Base-by-base conservation (phyloP, 495 filamentous ascomycete species). In the Alectoria sarmentosa region DNA sequence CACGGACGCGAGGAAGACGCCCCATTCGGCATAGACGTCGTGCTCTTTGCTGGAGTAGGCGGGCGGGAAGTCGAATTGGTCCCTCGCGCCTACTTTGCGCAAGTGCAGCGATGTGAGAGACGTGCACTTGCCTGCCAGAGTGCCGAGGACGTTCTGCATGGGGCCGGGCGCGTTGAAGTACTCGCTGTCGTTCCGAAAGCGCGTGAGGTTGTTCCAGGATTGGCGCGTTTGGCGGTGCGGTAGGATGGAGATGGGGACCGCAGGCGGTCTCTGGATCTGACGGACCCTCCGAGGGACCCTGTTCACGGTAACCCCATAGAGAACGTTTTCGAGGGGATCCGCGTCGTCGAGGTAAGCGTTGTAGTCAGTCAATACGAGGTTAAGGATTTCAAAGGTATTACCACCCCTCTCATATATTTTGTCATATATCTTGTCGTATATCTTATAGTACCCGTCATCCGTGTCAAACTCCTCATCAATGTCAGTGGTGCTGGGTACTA, bases 11-110 rank as follows among this genome's bases (percentile, higher is more conserved):
- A 59, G n/a, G 17, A 58, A 58, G 9, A 49, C 0, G 46, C 21
- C 36, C 56, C 56, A 58, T 26, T 58, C 56, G 36, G 32, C 36
- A 26, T 28, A 58, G 32, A 58, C 28, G 36, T 39, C 56, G 26
- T 0, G 0, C 15, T 58, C 56, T 13, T 26, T 49, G n/a, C n/a
- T 13, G n/a, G 4, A 10, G 11, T 4, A 10, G 13, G 21, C 32
- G 36, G 38, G 21, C 9, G 10, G 0, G 26, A 23, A 37, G 38
- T 58, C 56, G 34, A 23, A 39, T 2, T 28, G 19, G 38, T 58
- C 56, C 23, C 56, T 9, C 21, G 21, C 9, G 34, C 56, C 56
- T 5, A 15, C 21, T 26, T 38, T 38, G 56, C 57, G 21, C 6
- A 23, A 37, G n/a, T 17, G n/a, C 7, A 59, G 23, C 13, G 36